Conservation (phyloP, 2,329 filamentous ascomycete genomes). For the Anisogramma anomala region DNA sequence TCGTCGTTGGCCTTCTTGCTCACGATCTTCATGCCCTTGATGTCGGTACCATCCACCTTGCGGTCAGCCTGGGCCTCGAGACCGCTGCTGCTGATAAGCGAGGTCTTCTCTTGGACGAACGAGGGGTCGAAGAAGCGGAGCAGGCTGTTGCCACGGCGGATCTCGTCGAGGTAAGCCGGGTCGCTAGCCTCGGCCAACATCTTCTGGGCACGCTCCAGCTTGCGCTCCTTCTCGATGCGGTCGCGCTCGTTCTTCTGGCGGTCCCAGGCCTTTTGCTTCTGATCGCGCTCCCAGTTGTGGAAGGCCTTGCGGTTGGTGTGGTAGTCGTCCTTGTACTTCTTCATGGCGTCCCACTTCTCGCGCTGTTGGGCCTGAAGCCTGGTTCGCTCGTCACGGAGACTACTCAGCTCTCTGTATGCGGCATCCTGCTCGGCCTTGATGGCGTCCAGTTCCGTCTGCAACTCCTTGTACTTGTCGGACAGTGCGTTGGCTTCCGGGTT, state of each 20-base stretch:
- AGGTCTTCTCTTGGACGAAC: constrained; percentile 53
- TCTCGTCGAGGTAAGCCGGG: constrained; percentile 86
- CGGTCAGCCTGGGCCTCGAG: constrained; percentile 70
- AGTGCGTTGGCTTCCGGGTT: constrained; percentile 85
- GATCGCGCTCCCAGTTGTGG: constrained; percentile 72
- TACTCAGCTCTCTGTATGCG: constrained; percentile 77
- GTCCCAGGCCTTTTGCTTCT: constrained; percentile 64
- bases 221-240: constrained; percentile 56
- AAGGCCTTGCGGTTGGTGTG: constrained; percentile 73
- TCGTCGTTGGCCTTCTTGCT: constrained; percentile 85
- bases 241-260: constrained; percentile 72
- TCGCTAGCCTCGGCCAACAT: constrained; percentile 72
- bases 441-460: constrained; percentile 76
- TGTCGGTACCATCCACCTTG: constrained; percentile 69
- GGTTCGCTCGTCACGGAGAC: constrained; percentile 73
- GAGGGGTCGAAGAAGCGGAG: constrained; percentile 85
- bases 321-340: constrained; percentile 82
- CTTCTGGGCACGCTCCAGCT: constrained; percentile 64
- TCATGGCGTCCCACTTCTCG: constrained; percentile 70
- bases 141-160: constrained; percentile 74
- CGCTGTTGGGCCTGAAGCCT: constrained; percentile 78
- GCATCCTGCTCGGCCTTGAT: constrained; percentile 90
- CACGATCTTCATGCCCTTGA: constrained; percentile 75
- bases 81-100: constrained; percentile 53
- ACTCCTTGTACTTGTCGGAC: constrained; percentile 71